Base-by-base conservation (phyloP, 768 basidiomycete genomes). In the Leccinum truebloodii region DNA sequence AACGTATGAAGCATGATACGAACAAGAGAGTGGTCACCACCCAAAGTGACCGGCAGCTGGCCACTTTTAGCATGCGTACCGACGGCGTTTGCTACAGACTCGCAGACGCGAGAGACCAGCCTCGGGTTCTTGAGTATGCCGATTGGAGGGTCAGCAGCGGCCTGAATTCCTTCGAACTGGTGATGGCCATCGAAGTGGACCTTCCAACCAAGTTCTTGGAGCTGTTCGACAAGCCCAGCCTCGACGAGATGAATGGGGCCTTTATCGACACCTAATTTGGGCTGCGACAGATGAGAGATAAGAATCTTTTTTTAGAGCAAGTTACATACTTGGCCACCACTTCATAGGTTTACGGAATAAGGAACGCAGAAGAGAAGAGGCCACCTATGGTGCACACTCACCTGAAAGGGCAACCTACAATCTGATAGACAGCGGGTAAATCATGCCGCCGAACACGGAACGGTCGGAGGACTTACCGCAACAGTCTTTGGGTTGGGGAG, bases 401-500 rank as follows among this genome's bases (percentile, higher is more conserved):
- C 94, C 91, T 94, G 83, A 97, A 97, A 16, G 95, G 95, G 77
- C 95, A 97, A 28, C 93, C 94, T 30, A 98, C 88, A 68, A 98
- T 91, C 89, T 95, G 12, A 49, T 22, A 62, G 39, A 52, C 39
- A 39, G 57, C 32, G 61, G 60, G 52, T 69, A 55, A 67, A 62
- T n/a, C 32, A 34, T 34, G 34, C 32, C 30, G 2, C 8, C 6
- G 24, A 20, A 44, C 55, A 28, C 24, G 49, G 30, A 59, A 24
- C 37, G 34, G 44, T 16, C 41, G n/a, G 13, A 48, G 13, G n/a
- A 83, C 92, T 75, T 71, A 95, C 94, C 54, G 90, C 91, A 41
- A 86, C 81, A 0, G 90, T 93, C 77, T 85, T 87, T 37, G 92
- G 91, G 59, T 88, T 77, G 3, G 78, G 69, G 52, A 76, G 63